Percentiles rank a stretch among this genome's conserved stretches.
Evolutionary conservation across 257 asterid genomes (phyloP).

Genomic region (Solanum infundibuliforme): DNA sequence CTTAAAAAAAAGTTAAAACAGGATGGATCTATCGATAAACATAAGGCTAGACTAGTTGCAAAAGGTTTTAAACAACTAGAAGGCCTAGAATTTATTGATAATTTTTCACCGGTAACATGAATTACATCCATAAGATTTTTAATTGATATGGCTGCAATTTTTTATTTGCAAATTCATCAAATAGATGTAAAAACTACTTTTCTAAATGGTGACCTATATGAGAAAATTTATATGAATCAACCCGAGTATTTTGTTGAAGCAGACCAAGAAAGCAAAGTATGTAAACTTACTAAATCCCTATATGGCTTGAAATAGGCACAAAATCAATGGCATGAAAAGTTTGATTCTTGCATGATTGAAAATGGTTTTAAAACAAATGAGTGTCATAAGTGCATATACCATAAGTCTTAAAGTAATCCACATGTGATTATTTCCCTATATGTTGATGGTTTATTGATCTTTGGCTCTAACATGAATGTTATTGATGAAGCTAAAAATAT

Average conservation of each 20-base stretch:
- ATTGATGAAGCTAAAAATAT: too few species aligned
- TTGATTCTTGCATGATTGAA: background rate
- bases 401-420: background rate
- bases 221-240: too few species aligned
- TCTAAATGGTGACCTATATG: background rate
- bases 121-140: background rate
- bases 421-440: background rate
- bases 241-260: background rate
- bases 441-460: too few species aligned
- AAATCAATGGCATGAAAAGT: too few species aligned
- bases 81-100: too few species aligned
- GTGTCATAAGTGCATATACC: background rate
- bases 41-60: too few species aligned
- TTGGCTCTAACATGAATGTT: too few species aligned
- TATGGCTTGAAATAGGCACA: background rate
- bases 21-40: too few species aligned
- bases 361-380: background rate
- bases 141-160: too few species aligned
- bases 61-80: too few species aligned
- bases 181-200: background rate
- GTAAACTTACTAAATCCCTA: background rate
- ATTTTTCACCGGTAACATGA: background rate
- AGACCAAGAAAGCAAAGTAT: background rate
- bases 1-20: too few species aligned
- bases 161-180: background rate